phyloP scores from a whole-genome alignment of 345 rosid genomes.

The Camelina neglecta region DNA sequence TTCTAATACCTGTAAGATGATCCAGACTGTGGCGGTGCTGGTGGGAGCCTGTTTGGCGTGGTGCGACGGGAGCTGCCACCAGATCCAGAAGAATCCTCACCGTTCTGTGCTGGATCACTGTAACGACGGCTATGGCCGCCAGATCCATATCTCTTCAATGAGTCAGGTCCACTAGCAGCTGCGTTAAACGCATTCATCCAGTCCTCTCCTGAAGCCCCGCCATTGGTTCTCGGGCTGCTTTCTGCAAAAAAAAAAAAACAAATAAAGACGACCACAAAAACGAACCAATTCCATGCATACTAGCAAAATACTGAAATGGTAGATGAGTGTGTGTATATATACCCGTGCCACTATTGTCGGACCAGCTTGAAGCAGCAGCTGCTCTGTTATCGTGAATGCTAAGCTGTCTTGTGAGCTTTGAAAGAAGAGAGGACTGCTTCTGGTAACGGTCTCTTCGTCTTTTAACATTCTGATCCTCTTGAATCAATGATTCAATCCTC shows the following conservation, averaged over 20 bases:
- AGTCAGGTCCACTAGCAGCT: conserved; percentile 67
- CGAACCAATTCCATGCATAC: background rate
- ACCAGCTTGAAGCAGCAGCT: conserved; percentile 82
- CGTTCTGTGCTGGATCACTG: conserved; percentile 64
- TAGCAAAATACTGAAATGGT: background rate
- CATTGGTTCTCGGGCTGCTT: conserved; percentile 76
- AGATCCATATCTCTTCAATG: conserved; percentile 56
- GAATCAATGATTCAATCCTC: conserved; percentile 86
- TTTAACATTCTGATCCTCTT: conserved; percentile 89
- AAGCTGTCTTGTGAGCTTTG: conserved; percentile 80
- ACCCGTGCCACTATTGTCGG: conserved; percentile 69
- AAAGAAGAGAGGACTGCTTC: conserved; percentile 85
- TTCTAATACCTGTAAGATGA: conserved; percentile 57
- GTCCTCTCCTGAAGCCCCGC: conserved; percentile 68
- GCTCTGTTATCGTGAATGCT: conserved; percentile 89
- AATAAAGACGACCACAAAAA: background rate
- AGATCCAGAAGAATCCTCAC: conserved; percentile 61
- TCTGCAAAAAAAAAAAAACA: conserved; percentile 50
- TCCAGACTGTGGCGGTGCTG: conserved; percentile 76
- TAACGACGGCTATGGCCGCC: conserved; percentile 65
- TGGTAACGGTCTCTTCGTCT: conserved; percentile 73
- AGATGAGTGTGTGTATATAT: conserved; percentile 5
- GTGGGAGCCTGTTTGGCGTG: conserved; percentile 79
- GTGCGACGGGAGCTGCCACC: conserved; percentile 74
- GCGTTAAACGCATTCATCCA: conserved; percentile 92